phyloP scores from a whole-genome alignment of 345 rosid genomes.

The Camelina sativa region DNA sequence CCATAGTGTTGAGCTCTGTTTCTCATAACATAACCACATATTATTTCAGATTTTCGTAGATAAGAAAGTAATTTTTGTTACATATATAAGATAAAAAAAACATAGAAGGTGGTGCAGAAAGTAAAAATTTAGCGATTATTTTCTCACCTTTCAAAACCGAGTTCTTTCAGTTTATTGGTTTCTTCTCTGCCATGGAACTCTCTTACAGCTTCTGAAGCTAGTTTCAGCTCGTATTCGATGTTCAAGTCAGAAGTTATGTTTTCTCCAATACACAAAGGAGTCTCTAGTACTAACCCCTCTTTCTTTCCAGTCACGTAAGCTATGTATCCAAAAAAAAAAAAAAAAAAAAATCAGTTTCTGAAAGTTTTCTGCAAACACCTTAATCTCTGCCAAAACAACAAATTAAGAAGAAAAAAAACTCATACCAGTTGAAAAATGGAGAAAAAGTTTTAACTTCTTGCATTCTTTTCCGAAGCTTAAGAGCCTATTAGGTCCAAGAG shows the following conservation, averaged over 20 bases:
- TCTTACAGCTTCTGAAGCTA: conserved; percentile 42
- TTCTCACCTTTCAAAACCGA: conserved; percentile 50
- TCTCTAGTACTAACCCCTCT: conserved; percentile 49
- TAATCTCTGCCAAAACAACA: not conserved
- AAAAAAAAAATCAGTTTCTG: not conserved
- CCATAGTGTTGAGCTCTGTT: conserved; percentile 70
- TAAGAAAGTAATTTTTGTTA: not conserved
- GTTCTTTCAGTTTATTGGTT: conserved; percentile 43
- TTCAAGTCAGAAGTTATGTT: conserved; percentile 32
- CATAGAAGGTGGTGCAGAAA: too few species aligned
- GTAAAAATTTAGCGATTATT: too few species aligned
- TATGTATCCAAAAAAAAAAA: conserved; percentile 1
- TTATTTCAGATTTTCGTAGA: not conserved
- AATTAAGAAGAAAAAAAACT: too few species aligned
- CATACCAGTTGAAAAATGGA: conserved; percentile 76
- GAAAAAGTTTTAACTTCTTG: conserved; percentile 44
- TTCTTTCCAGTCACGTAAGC: conserved; percentile 72
- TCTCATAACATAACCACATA: not conserved
- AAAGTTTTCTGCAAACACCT: conserved; percentile 18
- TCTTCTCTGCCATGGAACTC: conserved; percentile 25
- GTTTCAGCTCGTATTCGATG: conserved; percentile 48
- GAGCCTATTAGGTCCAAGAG: conserved; percentile 55
- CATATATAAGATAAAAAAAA: too few species aligned
- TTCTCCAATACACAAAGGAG: conserved; percentile 38
- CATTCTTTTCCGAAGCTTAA: conserved; percentile 55